Percentiles rank a stretch among this genome's conserved stretches.
Conservation (phyloP, 805 yeast species). For the Candida golubevii region DNA sequence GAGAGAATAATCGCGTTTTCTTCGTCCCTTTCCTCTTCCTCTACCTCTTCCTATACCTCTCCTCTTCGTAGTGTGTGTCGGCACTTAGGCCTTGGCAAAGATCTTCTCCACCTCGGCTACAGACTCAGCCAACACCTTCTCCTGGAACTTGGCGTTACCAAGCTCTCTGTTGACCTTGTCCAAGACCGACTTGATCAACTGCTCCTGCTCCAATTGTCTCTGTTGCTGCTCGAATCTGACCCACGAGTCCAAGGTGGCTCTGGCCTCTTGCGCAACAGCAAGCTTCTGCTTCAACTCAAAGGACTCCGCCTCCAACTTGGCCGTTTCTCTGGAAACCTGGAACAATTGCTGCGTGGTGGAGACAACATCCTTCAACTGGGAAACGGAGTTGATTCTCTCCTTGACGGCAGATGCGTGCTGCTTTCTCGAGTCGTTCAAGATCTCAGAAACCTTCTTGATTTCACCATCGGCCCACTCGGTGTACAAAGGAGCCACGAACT, state of each 20-base stretch:
- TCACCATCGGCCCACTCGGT: slow-evolving; percentile 90
- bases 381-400: slow-evolving; percentile 83
- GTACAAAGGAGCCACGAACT: slow-evolving; percentile 90
- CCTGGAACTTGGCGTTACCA: slow-evolving; percentile 88
- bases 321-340: slow-evolving; percentile 94
- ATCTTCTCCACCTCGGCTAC: slow-evolving; percentile 87
- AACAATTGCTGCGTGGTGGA: slow-evolving; percentile 87
- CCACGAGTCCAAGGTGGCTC: slow-evolving; percentile 96
- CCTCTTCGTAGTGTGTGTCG: neutral
- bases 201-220: slow-evolving; percentile 93
- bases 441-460: slow-evolving; percentile 72
- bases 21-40: too few relatives aligned
- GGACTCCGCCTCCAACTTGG: slow-evolving; percentile 88
- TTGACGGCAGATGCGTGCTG: slow-evolving; percentile 92
- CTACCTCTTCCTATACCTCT: too few relatives aligned
- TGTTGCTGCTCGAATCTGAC: slow-evolving; percentile 96
- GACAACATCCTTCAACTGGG: slow-evolving; percentile 88
- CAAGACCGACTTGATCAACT: slow-evolving; percentile 80
- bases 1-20: neutral
- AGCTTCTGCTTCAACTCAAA: slow-evolving; percentile 91
- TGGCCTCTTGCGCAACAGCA: slow-evolving; percentile 85
- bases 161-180: slow-evolving; percentile 84
- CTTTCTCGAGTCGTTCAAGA: slow-evolving; percentile 82
- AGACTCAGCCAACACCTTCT: slow-evolving; percentile 83
- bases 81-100: slow-evolving; percentile 47